phyloP scores from a whole-genome alignment of 23 red algal genomes.

The Cyanidiococcus yangmingshanensis region DNA sequence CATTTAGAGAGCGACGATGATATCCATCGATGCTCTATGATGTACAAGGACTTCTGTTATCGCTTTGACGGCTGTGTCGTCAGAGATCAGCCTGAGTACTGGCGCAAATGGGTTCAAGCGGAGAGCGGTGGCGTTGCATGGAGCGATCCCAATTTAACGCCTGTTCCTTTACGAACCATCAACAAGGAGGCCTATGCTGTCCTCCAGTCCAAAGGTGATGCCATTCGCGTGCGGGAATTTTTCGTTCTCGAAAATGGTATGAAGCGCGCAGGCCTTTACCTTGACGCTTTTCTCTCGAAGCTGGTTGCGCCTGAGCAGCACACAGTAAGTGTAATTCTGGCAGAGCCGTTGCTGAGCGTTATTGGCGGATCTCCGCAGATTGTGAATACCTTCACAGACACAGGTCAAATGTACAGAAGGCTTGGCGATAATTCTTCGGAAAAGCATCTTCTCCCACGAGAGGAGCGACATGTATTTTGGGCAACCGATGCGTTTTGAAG shows the following conservation, averaged over 20 bases:
- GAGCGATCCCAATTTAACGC: neutral
- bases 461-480: neutral
- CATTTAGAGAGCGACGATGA: neutral
- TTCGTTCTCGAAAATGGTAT: neutral
- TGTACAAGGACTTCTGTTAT: neutral
- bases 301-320: neutral
- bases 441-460: neutral
- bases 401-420: neutral
- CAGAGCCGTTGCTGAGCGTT: neutral
- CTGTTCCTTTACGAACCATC: neutral
- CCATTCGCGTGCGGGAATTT: constrained; percentile 2
- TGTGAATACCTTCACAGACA: neutral
- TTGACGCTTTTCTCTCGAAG: neutral
- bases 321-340: neutral
- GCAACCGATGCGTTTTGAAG: neutral
- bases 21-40: neutral
- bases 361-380: neutral
- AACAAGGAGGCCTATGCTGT: neutral
- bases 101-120: neutral
- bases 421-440: neutral
- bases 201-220: neutral
- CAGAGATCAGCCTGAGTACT: neutral
- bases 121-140: neutral
- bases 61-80: neutral
- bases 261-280: neutral